Base-by-base conservation (phyloP, 2,329 filamentous ascomycete species). In the Paracoccidioides brasiliensis region DNA sequence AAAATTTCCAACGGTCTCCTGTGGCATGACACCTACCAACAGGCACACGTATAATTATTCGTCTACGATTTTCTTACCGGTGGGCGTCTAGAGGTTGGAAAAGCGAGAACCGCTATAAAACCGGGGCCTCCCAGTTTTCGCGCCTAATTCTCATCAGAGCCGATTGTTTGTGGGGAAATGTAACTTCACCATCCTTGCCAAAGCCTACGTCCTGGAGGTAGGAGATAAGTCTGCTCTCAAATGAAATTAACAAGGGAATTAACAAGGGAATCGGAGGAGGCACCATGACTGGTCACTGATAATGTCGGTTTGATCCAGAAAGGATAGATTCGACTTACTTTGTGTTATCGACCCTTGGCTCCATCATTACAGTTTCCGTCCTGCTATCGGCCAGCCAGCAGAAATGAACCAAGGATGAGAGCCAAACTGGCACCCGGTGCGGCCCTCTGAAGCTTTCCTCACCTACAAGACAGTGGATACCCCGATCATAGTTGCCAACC, bases 141-240 rank as follows among this genome's bases (percentile, higher is more conserved):
- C 91, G 78, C 56, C 82, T 79, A 60, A 95, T 78, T 64, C 85
- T 86, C 72, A 95, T 86, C 58, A 91, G 78, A 71, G 90, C 94
- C 5, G 88, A 84, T 68, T 95, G 90, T 70, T 98, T 98, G 69
- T 97, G 90, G 0, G 90, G 85, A 60, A 98, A 90, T 0, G 84
- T 80, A 52, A 97, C 78, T 66, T 96, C 89, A 57, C 83, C 83
- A 71, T 95, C 88, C 66, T 89, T 93, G 61, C 85, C 82, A 67
- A 97, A 98, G 0, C 91, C 90, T 0, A 79, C 78, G 5, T 80
- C 73, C 59, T 87, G 79, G 14, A 94, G 79, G 59, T 91, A 88
- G 5, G 77, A 69, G 60, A 85, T 82, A 55, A 90, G 78, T 62
- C 86, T 89, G 53, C 12, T 15, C 9, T 62, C 15, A 40, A 4